phyloP scores from a whole-genome alignment of 2,329 filamentous ascomycete genomes.

The Alternaria arbusti region DNA sequence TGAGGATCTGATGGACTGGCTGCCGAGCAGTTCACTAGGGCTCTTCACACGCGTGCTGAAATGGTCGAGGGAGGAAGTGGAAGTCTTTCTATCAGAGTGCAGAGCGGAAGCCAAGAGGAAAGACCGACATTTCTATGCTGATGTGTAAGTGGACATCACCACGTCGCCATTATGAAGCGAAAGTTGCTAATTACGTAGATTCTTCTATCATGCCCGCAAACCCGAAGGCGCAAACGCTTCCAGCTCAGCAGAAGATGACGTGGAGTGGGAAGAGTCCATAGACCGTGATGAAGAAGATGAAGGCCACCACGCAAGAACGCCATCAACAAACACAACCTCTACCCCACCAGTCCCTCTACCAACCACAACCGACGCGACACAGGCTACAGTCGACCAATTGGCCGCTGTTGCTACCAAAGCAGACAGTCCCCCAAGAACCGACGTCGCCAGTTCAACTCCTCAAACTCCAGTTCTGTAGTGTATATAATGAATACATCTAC shows the following conservation, averaged over 20 bases:
- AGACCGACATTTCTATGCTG: slow-evolving; percentile 34
- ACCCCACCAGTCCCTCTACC: not conserved
- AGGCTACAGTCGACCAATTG: not conserved
- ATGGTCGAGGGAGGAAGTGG: slow-evolving; percentile 37
- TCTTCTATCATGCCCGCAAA: slow-evolving; percentile 36
- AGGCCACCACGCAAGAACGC: not conserved
- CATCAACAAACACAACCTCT: not conserved
- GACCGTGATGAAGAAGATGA: slow-evolving; percentile 29
- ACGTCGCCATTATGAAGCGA: no score
- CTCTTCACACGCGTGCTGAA: slow-evolving; percentile 38
- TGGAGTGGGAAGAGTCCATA: slow-evolving; percentile 31
- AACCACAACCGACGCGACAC: not conserved
- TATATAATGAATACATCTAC: not conserved
- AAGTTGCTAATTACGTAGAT: slow-evolving; percentile 16
- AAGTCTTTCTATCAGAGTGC: slow-evolving; percentile 36
- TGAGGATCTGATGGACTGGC: slow-evolving; percentile 37
- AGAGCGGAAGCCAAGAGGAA: slow-evolving; percentile 35
- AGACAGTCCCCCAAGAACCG: not conserved
- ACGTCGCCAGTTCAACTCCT: not conserved
- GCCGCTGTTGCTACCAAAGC: not conserved
- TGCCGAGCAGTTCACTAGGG: slow-evolving; percentile 31
- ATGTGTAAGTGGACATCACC: slow-evolving; percentile 23
- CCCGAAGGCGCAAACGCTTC: slow-evolving; percentile 9
- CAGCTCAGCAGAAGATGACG: slow-evolving; percentile 7
- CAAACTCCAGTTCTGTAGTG: not conserved